These are phyloP conservation scores for Aspergillus japonicus DNA, from an alignment of 2,329 filamentous ascomycete genomes.

Conservation along the genomic window DNA sequence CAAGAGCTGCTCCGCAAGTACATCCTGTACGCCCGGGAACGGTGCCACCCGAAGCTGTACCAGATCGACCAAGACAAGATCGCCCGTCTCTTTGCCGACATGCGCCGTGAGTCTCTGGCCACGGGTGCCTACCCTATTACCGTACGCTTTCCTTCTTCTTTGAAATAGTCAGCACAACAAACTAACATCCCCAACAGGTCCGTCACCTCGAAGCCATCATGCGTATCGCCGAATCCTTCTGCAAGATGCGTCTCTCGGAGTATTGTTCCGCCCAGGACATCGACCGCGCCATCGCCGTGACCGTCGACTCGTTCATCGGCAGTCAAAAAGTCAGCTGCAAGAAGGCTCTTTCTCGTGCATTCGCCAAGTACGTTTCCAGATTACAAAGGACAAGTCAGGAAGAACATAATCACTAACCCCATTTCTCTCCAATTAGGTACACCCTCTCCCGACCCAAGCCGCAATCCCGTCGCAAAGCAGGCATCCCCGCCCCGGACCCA, in stretches of 20 bases:
- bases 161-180: not conserved
- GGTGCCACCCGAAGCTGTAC: slow-evolving; percentile 86
- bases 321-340: slow-evolving; percentile 98
- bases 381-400: not conserved
- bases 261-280: slow-evolving; percentile 90
- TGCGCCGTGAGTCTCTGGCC: slow-evolving; percentile 86
- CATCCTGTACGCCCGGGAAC: slow-evolving; percentile 90
- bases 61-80: slow-evolving; percentile 98
- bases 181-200: slow-evolving; percentile 56
- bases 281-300: slow-evolving; percentile 94
- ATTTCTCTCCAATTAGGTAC: slow-evolving; percentile 26
- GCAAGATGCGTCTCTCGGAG: slow-evolving; percentile 96
- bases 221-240: slow-evolving; percentile 90
- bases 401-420: slow-evolving; percentile 9
- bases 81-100: slow-evolving; percentile 88
- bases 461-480: slow-evolving; percentile 40
- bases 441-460: slow-evolving; percentile 42
- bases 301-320: slow-evolving; percentile 91
- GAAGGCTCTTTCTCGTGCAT: slow-evolving; percentile 88
- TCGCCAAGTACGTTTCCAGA: slow-evolving; percentile 73
- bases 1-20: slow-evolving; percentile 94
- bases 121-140: slow-evolving; percentile 98
- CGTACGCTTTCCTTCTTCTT: slow-evolving; percentile 55
- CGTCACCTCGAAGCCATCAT: slow-evolving; percentile 98
- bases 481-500: slow-evolving; percentile 34